Percentiles rank a stretch among this genome's conserved stretches.
Evolutionary conservation across 2,329 filamentous ascomycete species (phyloP).

Genomic region (Pochonia chlamydosporia): DNA sequence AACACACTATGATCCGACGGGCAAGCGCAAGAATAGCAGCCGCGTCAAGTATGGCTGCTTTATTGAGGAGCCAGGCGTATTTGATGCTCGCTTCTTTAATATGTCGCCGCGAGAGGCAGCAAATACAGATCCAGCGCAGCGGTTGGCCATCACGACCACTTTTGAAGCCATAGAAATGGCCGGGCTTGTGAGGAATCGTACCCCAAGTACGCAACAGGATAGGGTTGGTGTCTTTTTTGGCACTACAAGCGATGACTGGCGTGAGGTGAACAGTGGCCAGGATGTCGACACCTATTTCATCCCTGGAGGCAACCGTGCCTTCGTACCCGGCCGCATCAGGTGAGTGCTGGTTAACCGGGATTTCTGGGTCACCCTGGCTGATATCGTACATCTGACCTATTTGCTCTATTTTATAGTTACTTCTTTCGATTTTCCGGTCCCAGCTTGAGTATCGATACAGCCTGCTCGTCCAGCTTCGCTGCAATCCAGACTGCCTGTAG

Average conservation of each 20-base stretch:
- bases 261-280: constrained; percentile 3
- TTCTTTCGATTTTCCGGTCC: constrained; percentile 2
- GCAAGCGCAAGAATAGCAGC: constrained; percentile 1
- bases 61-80: constrained; percentile 57
- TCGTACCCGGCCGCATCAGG: constrained; percentile 5
- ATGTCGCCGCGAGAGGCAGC: constrained; percentile 63
- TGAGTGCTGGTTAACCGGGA: not conserved
- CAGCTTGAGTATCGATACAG: constrained; percentile 1
- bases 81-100: constrained; percentile 64
- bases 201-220: not conserved
- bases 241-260: constrained; percentile 3
- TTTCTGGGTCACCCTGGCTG: not conserved
- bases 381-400: not conserved
- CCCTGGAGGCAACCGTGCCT: constrained; percentile 5
- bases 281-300: constrained; percentile 2
- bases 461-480: not conserved
- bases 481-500: constrained; percentile 1
- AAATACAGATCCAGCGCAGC: constrained; percentile 44
- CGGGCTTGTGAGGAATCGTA: not conserved
- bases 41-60: constrained; percentile 20
- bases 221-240: constrained; percentile 1
- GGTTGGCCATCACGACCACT: not conserved
- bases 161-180: constrained; percentile 3
- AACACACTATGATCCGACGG: not conserved
- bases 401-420: not conserved